Evolutionary conservation across 768 basidiomycete genomes (phyloP), one percentile per base, ranked within the genome.

Genomic region (Chalciporus sphaerocephalus): DNA sequence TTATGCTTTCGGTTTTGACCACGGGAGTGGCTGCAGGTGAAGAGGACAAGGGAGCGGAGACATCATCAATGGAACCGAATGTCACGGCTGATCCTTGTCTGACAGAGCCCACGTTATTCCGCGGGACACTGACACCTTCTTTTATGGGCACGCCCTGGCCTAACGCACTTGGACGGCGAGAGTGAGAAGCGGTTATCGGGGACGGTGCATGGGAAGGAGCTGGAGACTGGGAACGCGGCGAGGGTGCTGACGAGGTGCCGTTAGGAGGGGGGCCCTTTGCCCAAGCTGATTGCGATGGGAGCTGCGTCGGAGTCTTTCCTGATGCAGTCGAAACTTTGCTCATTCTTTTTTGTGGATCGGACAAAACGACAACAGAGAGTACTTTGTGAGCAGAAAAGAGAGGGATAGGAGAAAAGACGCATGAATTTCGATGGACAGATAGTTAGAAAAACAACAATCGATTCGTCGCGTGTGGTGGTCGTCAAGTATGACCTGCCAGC

Each of bases 401-500:
- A 48, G 11, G 38, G 24, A 58, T 59, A 44, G 58, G 2, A n/a
- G 27, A 51, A 32, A 51, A 56, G 49, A 72, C 71, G 65, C 55
- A 69, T 66, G 71, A 70, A 69, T 73, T 70, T 67, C 56, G 64
- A 56, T 59, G 63, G 59, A 63, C 62, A 58, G 64, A 67, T 72
- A 71, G 65, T 73, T 72, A 66, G 67, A 66, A 71, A 68, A 74
- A 70, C 66, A 72, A 70, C 68, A 71, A 61, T 65, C 54, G 69
- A 71, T 71, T 69, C 74, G 70, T 75, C 74, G 80, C 74, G 80
- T 76, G 81, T 69, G 79, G 75, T 81, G 81, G 85, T 85, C 84
- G 83, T 86, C 75, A 83, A 79, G 74, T 80, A 77, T 80, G 85
- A 87, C 86, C 86, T 87, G 86, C 86, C 86, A 85, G 86, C 86